phyloP scores from a whole-genome alignment of 495 filamentous ascomycete species.

The Xylaria flabelliformis region DNA sequence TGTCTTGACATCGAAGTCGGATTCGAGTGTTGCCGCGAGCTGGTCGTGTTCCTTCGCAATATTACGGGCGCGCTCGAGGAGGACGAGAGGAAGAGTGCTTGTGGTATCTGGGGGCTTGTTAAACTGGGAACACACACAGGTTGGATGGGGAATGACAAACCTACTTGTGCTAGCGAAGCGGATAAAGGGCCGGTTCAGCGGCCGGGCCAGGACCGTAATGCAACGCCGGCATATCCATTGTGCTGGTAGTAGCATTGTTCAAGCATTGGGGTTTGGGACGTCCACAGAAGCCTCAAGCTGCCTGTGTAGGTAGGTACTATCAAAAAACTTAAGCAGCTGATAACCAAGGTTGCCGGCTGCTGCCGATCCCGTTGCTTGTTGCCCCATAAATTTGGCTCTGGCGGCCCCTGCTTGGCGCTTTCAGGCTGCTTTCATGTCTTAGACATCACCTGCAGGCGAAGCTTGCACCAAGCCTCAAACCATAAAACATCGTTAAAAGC shows the following conservation, averaged over 20 bases:
- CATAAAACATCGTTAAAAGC: no score
- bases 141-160: constrained; percentile 21
- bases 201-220: constrained; percentile 48
- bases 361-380: not conserved
- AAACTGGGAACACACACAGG: not conserved
- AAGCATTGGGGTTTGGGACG: not conserved
- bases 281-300: not conserved
- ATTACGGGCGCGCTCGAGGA: constrained; percentile 51
- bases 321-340: constrained; percentile 18
- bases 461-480: no score
- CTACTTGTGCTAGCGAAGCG: constrained; percentile 56
- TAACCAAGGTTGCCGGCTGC: constrained; percentile 22
- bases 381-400: not conserved
- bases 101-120: constrained; percentile 27
- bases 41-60: constrained; percentile 62
- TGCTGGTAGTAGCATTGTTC: constrained; percentile 57
- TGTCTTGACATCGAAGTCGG: constrained; percentile 71
- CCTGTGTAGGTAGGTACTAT: no score
- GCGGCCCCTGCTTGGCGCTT: not conserved
- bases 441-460: no score
- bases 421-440: not conserved
- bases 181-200: constrained; percentile 41
- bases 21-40: constrained; percentile 61
- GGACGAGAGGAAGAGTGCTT: constrained; percentile 40
- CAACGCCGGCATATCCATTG: constrained; percentile 63